These are phyloP conservation scores for Eimeria mitis DNA, from an alignment of 169 alveolate species.

Conservation along the genomic window DNA sequence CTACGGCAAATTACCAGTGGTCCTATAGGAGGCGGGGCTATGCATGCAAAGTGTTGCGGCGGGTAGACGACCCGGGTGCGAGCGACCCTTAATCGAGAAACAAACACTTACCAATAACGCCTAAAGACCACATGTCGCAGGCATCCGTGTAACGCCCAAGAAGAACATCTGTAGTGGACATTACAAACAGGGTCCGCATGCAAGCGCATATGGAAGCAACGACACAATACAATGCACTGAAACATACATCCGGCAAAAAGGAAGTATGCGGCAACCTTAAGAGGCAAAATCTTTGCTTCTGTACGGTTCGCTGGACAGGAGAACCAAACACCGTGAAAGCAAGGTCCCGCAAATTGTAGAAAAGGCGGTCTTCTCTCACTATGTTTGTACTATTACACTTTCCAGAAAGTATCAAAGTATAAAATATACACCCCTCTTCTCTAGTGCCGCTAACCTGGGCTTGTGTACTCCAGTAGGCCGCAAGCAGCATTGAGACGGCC, in stretches of 20 bases:
- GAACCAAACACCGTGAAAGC: not conserved
- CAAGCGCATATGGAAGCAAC: not conserved
- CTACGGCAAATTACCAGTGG: not conserved
- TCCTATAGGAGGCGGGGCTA: too few species aligned
- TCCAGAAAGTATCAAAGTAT: not conserved
- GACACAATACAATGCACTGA: not conserved
- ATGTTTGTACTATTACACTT: not conserved
- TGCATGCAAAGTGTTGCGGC: too few species aligned
- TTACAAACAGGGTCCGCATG: not conserved
- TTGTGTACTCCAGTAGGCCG: slow-evolving; percentile 60
- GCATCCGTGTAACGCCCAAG: slow-evolving; percentile 81
- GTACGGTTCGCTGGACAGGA: too few species aligned
- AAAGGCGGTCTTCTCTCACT: not conserved
- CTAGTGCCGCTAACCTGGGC: slow-evolving; percentile 30
- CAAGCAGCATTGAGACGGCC: slow-evolving; percentile 75
- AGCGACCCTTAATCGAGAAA: slow-evolving; percentile 60
- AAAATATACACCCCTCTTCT: not conserved
- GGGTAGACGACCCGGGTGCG: not conserved
- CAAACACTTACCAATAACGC: slow-evolving; percentile 85
- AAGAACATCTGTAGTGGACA: slow-evolving; percentile 61
- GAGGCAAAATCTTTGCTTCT: not conserved
- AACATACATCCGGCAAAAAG: not conserved
- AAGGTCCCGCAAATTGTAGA: not conserved
- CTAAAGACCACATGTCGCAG: slow-evolving; percentile 86
- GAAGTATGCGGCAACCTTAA: not conserved